phyloP scores from a whole-genome alignment of 129 eudicot species.

The Solidago caesia region DNA sequence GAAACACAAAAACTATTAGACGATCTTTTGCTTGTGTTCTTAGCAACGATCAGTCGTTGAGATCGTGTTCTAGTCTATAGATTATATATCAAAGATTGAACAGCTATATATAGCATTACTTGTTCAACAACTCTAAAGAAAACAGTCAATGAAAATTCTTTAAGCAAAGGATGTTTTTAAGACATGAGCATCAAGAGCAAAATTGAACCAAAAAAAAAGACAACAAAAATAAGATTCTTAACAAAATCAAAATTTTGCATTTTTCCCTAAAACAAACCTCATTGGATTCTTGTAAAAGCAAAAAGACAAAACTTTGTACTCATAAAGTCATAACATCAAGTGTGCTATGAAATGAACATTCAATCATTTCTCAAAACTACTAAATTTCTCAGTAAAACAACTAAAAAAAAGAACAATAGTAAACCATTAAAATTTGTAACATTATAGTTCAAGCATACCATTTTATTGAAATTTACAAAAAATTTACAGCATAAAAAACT shows the following conservation, averaged over 20 bases:
- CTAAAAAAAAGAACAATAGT: not conserved
- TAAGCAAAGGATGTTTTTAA: slow-evolving; percentile 12
- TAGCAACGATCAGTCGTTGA: not conserved
- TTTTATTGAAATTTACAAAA: too few relatives aligned
- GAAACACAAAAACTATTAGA: not conserved
- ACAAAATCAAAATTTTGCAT: slow-evolving; percentile 19
- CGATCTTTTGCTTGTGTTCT: not conserved
- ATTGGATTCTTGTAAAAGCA: slow-evolving; percentile 16
- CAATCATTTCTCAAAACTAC: not conserved
- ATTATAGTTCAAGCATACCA: not conserved
- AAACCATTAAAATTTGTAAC: slow-evolving; percentile 1
- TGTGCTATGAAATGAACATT: slow-evolving; percentile 10
- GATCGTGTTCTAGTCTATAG: not conserved
- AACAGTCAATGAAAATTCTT: slow-evolving; percentile 12
- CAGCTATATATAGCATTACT: slow-evolving; percentile 10
- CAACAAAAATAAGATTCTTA: slow-evolving; percentile 18
- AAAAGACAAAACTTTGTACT: slow-evolving; percentile 13
- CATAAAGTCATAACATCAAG: not conserved
- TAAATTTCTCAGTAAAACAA: slow-evolving; percentile 5
- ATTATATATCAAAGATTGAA: not conserved
- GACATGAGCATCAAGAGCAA: not conserved
- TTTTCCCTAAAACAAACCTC: slow-evolving; percentile 17
- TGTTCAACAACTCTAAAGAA: slow-evolving; percentile 12
- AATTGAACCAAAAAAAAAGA: slow-evolving; percentile 4
- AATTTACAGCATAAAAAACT: not conserved